phyloP scores from a whole-genome alignment of 2,329 filamentous ascomycete species.

The Hymenoscyphus fructigenus region DNA sequence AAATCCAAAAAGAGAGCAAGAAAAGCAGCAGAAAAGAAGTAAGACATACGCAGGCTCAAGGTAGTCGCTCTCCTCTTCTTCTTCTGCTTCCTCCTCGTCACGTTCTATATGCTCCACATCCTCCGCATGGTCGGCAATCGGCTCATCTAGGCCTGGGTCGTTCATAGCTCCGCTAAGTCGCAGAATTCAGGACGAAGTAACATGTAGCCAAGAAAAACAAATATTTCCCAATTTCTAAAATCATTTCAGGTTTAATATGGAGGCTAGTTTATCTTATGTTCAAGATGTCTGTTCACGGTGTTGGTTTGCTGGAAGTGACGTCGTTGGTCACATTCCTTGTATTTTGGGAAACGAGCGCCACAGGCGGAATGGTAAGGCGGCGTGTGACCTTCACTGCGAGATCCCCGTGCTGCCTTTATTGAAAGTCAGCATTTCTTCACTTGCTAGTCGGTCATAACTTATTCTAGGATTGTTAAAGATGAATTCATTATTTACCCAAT shows the following conservation, averaged over 20 bases:
- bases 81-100: conserved; percentile 25
- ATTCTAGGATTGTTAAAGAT: no score
- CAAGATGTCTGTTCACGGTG: background rate
- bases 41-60: conserved; percentile 28
- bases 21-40: background rate
- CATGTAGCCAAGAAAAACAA: background rate
- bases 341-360: background rate
- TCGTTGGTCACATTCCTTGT: conserved; percentile 3
- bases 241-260: background rate
- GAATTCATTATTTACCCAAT: no score
- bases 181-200: background rate
- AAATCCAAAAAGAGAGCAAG: background rate
- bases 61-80: conserved; percentile 33
- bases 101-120: conserved; percentile 30
- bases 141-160: conserved; percentile 33
- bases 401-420: no score
- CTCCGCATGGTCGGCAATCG: conserved; percentile 31
- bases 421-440: no score
- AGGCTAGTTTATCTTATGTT: background rate
- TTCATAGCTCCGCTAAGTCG: conserved; percentile 26
- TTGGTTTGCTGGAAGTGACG: background rate
- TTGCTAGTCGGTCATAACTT: no score
- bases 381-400: background rate
- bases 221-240: background rate
- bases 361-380: background rate